These are phyloP conservation scores for Cryphonectria naterciae DNA, from an alignment of 2,329 filamentous ascomycete species.

Conservation along the genomic window DNA sequence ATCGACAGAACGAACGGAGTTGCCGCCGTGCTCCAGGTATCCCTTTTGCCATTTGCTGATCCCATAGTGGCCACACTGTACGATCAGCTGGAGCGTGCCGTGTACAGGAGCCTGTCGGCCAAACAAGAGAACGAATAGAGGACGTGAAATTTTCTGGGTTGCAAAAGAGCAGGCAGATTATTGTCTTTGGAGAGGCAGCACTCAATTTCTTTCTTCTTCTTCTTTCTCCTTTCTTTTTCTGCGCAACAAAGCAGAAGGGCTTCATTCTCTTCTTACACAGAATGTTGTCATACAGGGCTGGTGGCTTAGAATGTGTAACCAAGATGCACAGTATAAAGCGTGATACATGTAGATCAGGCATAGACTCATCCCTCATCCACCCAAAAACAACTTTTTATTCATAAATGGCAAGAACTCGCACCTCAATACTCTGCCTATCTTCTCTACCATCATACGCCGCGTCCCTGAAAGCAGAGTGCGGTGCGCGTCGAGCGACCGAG, in stretches of 20 bases:
- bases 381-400: neutral
- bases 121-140: neutral
- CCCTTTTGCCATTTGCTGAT: conserved; percentile 10
- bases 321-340: neutral
- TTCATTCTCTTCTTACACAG: neutral
- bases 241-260: neutral
- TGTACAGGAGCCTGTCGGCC: conserved; percentile 7
- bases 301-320: neutral
- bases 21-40: conserved; percentile 17
- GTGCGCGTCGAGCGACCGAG: conserved; percentile 36
- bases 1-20: conserved; percentile 17
- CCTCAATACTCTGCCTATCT: conserved; percentile 28
- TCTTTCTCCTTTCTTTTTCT: neutral
- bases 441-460: conserved; percentile 42
- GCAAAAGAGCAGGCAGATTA: neutral
- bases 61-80: conserved; percentile 15
- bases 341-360: neutral
- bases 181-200: conserved; percentile 1
- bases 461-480: conserved; percentile 35
- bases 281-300: neutral
- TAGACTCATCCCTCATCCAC: neutral
- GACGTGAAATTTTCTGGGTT: neutral
- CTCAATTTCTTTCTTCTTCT: neutral
- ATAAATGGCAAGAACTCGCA: conserved; percentile 24
- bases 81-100: conserved; percentile 13